Evolutionary conservation across 2,329 filamentous ascomycete genomes (phyloP).

Genomic region (Sporothrix curviconia): DNA sequence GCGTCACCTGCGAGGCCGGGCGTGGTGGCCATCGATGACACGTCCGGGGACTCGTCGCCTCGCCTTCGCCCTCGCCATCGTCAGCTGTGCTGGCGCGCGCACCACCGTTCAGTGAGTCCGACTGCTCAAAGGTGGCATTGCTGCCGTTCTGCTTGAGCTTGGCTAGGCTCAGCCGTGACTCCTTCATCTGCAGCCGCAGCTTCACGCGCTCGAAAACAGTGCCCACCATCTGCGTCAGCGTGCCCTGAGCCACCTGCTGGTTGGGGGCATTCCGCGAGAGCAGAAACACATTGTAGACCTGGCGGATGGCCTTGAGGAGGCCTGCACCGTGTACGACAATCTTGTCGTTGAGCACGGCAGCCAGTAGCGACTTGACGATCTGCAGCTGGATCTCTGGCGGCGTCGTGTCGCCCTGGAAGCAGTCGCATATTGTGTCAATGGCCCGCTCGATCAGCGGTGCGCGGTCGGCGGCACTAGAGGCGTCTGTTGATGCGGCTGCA

Average conservation of each 20-base stretch:
- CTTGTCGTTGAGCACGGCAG: slow-evolving; percentile 95
- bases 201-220: slow-evolving; percentile 97
- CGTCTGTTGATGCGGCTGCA: slow-evolving; percentile 26
- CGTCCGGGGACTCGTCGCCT: slow-evolving; percentile 31
- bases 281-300: slow-evolving; percentile 98
- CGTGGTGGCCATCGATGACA: slow-evolving; percentile 27
- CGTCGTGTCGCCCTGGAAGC: slow-evolving; percentile 94
- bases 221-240: slow-evolving; percentile 95
- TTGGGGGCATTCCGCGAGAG: slow-evolving; percentile 90
- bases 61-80: slow-evolving; percentile 25
- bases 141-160: slow-evolving; percentile 48
- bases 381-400: slow-evolving; percentile 89
- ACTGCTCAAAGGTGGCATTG: slow-evolving; percentile 44
- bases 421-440: slow-evolving; percentile 98
- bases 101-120: too few species aligned
- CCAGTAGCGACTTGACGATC: slow-evolving; percentile 93
- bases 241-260: slow-evolving; percentile 95
- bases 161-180: slow-evolving; percentile 58
- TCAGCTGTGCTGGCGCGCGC: slow-evolving; percentile 22
- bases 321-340: slow-evolving; percentile 97
- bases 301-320: slow-evolving; percentile 88
- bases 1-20: slow-evolving; percentile 21
- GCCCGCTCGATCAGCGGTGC: slow-evolving; percentile 89
- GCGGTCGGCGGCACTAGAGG: slow-evolving; percentile 29
- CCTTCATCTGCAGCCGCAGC: slow-evolving; percentile 77